These are phyloP conservation scores for Pisolithus albus DNA, from an alignment of 768 basidiomycete genomes.

Conservation along the genomic window DNA sequence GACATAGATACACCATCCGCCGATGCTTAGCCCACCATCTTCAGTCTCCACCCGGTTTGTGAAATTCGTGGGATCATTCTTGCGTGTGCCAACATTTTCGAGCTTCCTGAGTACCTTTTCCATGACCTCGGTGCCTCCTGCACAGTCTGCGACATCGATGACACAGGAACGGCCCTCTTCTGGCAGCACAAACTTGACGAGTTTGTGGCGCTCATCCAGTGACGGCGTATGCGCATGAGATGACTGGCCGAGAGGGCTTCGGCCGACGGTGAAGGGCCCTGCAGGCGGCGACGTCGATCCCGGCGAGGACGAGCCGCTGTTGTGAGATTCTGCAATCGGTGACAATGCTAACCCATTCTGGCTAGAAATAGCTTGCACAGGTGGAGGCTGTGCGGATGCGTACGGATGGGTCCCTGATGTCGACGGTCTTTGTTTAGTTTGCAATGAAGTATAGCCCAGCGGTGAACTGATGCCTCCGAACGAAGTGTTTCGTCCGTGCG, in stretches of 20 bases:
- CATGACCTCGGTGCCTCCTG: conserved; percentile 78
- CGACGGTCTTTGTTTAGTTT: conserved; percentile 38
- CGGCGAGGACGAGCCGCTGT: conserved; percentile 11
- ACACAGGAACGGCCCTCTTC: conserved; percentile 75
- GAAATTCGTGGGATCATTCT: conserved; percentile 36
- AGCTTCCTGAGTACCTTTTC: conserved; percentile 85
- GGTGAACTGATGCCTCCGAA: conserved; percentile 38
- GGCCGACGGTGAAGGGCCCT: conserved; percentile 48
- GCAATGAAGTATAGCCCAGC: conserved; percentile 27
- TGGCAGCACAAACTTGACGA: conserved; percentile 82
- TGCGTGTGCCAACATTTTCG: conserved; percentile 48
- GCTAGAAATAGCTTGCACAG: conserved; percentile 29
- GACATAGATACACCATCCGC: conserved; percentile 85
- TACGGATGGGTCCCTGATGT: conserved; percentile 52
- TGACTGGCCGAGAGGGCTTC: conserved; percentile 49
- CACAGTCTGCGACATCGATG: conserved; percentile 76
- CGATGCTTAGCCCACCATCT: conserved; percentile 72
- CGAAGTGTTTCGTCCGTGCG: conserved; percentile 51
- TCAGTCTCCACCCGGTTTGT: conserved; percentile 56
- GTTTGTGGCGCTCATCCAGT: conserved; percentile 72
- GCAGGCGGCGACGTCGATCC: conserved; percentile 43
- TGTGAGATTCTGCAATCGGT: conserved; percentile 66
- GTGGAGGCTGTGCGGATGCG: conserved; percentile 43
- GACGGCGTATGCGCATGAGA: conserved; percentile 42
- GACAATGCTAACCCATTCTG: conserved; percentile 46